phyloP scores from a whole-genome alignment of 139 green algal species.

The Haematococcus sp. region DNA sequence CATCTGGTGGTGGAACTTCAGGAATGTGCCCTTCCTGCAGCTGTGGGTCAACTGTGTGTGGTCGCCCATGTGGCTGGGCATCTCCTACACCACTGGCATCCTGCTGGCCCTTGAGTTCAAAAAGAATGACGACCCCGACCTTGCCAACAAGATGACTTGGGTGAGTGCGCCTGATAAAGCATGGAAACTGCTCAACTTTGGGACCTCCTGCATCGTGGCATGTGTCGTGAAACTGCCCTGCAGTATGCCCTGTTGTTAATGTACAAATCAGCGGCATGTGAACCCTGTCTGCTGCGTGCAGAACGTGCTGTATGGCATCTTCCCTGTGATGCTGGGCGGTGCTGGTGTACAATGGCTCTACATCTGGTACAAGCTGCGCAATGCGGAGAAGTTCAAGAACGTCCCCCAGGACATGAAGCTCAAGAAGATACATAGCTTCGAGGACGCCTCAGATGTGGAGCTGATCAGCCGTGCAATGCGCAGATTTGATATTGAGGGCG shows the following conservation, averaged over 20 bases:
- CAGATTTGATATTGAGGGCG: constrained; percentile 13
- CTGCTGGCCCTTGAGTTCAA: background rate
- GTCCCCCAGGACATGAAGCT: constrained; percentile 4
- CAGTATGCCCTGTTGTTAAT: too few relatives aligned
- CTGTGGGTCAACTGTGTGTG: background rate
- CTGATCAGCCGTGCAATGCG: constrained; percentile 16
- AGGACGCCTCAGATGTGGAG: constrained; percentile 12
- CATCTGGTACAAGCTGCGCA: constrained; percentile 12
- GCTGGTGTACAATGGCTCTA: background rate
- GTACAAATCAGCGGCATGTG: too few relatives aligned
- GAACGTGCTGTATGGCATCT: constrained; percentile 32
- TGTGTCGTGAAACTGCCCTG: background rate
- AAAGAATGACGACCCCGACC: too few relatives aligned
- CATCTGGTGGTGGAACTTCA: constrained; percentile 2
- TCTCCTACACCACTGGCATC: constrained; percentile 9
- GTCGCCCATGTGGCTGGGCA: constrained; percentile 13
- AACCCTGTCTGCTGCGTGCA: background rate
- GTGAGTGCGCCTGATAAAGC: too few relatives aligned
- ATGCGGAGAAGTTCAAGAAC: constrained; percentile 10
- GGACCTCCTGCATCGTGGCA: background rate
- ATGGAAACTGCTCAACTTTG: too few relatives aligned
- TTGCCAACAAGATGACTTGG: too few relatives aligned
- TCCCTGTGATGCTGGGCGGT: constrained; percentile 1
- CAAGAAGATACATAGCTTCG: constrained; percentile 21
- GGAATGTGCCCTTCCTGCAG: background rate